These are phyloP conservation scores for Cladorrhinum sp. DNA, from an alignment of 2,329 filamentous ascomycete species.

Conservation along the genomic window DNA sequence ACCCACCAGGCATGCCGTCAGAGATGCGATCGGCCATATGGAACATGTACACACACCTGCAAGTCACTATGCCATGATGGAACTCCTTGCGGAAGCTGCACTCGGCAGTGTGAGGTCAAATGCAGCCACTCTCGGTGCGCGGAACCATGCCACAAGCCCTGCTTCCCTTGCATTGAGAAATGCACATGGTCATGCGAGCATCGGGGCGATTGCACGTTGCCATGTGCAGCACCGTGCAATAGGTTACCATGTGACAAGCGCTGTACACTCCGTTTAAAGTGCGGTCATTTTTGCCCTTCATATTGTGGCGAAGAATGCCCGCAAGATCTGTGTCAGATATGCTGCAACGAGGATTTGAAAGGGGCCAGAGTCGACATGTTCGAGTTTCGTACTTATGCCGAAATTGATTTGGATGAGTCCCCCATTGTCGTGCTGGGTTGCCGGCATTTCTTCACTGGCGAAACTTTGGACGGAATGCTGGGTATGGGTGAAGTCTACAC, in stretches of 20 bases:
- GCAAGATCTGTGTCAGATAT: conserved; percentile 54
- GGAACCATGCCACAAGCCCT: conserved; percentile 19
- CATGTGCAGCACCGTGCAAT: conserved; percentile 66
- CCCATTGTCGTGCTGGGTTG: conserved; percentile 63
- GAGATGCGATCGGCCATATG: conserved; percentile 48
- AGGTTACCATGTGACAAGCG: conserved; percentile 62
- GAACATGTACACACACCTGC: conserved; percentile 58
- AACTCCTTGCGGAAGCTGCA: conserved; percentile 46
- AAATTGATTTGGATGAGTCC: conserved; percentile 56
- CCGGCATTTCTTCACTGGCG: conserved; percentile 60
- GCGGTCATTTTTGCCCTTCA: conserved; percentile 62
- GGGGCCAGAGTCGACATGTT: conserved; percentile 55
- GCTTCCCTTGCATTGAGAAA: conserved; percentile 23
- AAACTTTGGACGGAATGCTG: conserved; percentile 61
- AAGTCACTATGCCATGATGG: conserved; percentile 49
- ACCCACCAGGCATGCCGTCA: conserved; percentile 49
- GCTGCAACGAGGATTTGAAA: conserved; percentile 37
- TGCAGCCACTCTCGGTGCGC: conserved; percentile 20
- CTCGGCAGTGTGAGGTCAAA: conserved; percentile 53
- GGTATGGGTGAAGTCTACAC: conserved; percentile 50
- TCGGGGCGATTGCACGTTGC: conserved; percentile 43
- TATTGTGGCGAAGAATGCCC: conserved; percentile 65
- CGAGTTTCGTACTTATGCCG: conserved; percentile 49
- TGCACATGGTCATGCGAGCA: conserved; percentile 24
- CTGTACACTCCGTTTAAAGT: conserved; percentile 47